Evolutionary conservation across 768 basidiomycete species (phyloP).

Genomic region (Pleurotus ostreatus): DNA sequence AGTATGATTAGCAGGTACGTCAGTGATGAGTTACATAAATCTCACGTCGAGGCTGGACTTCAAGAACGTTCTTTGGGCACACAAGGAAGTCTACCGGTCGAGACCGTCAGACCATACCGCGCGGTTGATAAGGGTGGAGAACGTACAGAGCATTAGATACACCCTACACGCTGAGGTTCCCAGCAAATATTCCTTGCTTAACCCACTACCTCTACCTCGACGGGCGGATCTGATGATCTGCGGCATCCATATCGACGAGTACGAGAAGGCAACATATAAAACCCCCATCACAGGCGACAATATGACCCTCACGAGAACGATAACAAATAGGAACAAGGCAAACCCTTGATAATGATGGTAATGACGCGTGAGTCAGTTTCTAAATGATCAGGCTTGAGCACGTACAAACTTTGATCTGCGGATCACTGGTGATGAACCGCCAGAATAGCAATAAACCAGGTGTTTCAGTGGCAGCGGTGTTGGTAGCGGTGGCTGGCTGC

Average conservation of each 20-base stretch:
- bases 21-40: conserved; percentile 9
- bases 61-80: conserved; percentile 84
- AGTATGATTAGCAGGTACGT: background rate
- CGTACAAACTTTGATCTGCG: conserved; percentile 71
- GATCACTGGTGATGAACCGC: conserved; percentile 60
- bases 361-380: too few relatives aligned
- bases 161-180: conserved; percentile 74
- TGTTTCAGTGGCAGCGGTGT: conserved; percentile 1
- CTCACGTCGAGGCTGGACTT: conserved; percentile 71
- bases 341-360: conserved; percentile 43
- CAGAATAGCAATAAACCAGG: conserved; percentile 41
- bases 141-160: conserved; percentile 71
- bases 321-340: conserved; percentile 61
- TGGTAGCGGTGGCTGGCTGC: conserved; percentile 16
- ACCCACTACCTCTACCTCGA: conserved; percentile 65
- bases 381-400: background rate
- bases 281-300: conserved; percentile 63
- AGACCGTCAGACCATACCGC: too few relatives aligned
- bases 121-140: too few relatives aligned
- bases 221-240: conserved; percentile 78
- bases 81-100: conserved; percentile 65
- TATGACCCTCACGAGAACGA: conserved; percentile 71
- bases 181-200: conserved; percentile 67
- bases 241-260: conserved; percentile 80
- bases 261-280: conserved; percentile 61